These are phyloP conservation scores for Trichophyton schoenleinii DNA, from an alignment of 2,329 filamentous ascomycete genomes.

Conservation along the genomic window DNA sequence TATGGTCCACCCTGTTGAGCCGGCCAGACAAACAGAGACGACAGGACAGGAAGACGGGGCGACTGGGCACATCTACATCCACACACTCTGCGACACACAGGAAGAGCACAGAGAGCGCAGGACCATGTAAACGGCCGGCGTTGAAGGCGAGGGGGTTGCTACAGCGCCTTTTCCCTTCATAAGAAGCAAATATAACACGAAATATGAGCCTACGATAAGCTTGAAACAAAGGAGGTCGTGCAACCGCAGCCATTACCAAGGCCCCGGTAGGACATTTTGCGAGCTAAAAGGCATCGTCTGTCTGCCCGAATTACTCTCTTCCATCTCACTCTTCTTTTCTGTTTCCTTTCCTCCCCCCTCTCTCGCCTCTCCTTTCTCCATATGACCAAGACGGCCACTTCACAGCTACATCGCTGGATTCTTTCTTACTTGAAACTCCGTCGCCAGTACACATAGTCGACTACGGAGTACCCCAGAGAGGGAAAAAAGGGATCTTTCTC, in stretches of 20 bases:
- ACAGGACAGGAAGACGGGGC: background rate
- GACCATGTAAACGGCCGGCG: conserved; percentile 1
- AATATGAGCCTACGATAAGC: conserved; percentile 2
- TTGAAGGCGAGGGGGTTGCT: background rate
- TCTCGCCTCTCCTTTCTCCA: background rate
- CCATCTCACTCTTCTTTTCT: background rate
- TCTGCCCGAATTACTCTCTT: background rate
- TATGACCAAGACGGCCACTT: background rate
- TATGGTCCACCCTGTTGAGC: conserved; percentile 3
- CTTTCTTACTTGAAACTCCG: background rate
- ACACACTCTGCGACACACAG: background rate
- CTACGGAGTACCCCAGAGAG: background rate
- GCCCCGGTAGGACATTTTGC: conserved; percentile 3
- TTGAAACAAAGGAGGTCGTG: conserved; percentile 6
- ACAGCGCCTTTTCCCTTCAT: background rate
- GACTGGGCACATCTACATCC: conserved; percentile 1
- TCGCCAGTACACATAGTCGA: background rate
- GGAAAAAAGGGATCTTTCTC: background rate
- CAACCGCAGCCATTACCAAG: conserved; percentile 5
- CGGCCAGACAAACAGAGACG: background rate
- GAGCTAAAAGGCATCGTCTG: conserved; percentile 3
- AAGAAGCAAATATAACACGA: conserved; percentile 3
- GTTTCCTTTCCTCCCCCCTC: background rate
- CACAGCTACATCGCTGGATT: background rate
- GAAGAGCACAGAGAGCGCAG: background rate